Percentiles rank a stretch among this genome's conserved stretches.
These are phyloP conservation scores for Lipomyces oligophaga DNA, from an alignment of 805 yeast genomes.

Conservation along the genomic window DNA sequence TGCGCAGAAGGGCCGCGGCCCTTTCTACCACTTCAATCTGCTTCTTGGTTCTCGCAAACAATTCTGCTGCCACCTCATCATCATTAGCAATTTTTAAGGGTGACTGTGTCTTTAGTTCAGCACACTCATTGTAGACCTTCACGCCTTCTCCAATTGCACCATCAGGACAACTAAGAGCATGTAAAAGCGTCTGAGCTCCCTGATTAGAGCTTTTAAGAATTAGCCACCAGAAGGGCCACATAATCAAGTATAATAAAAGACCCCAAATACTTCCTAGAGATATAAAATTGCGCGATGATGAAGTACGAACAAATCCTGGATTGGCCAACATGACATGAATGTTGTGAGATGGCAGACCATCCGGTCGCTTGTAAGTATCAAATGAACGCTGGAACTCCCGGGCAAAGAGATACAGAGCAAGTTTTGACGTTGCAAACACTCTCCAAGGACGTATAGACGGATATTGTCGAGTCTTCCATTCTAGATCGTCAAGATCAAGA, in stretches of 20 bases:
- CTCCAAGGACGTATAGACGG: conserved; percentile 64
- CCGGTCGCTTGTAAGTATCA: conserved; percentile 58
- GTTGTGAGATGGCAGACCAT: conserved; percentile 61
- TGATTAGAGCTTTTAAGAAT: conserved; percentile 68
- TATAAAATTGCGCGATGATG: conserved; percentile 72
- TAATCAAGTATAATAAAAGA: conserved; percentile 56
- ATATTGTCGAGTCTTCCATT: conserved; percentile 61
- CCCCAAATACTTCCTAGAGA: conserved; percentile 69
- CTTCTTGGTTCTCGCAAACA: conserved; percentile 60
- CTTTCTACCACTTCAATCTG: conserved; percentile 62
- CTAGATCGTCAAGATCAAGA: conserved; percentile 57
- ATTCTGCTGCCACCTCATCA: conserved; percentile 52
- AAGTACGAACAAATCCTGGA: conserved; percentile 89
- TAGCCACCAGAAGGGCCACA: conserved; percentile 81
- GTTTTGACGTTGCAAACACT: conserved; percentile 77
- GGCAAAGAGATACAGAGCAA: conserved; percentile 71
- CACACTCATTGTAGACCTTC: conserved; percentile 69
- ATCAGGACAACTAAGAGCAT: conserved; percentile 68
- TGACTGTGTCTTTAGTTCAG: conserved; percentile 34
- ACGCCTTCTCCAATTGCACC: conserved; percentile 61
- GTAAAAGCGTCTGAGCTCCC: conserved; percentile 76
- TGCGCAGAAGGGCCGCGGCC: conserved; percentile 42
- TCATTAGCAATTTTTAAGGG: conserved; percentile 58
- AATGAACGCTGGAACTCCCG: conserved; percentile 70
- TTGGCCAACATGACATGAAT: conserved; percentile 72